Base-by-base conservation (phyloP, 2,329 filamentous ascomycete genomes). In the Trichoderma sp. region DNA sequence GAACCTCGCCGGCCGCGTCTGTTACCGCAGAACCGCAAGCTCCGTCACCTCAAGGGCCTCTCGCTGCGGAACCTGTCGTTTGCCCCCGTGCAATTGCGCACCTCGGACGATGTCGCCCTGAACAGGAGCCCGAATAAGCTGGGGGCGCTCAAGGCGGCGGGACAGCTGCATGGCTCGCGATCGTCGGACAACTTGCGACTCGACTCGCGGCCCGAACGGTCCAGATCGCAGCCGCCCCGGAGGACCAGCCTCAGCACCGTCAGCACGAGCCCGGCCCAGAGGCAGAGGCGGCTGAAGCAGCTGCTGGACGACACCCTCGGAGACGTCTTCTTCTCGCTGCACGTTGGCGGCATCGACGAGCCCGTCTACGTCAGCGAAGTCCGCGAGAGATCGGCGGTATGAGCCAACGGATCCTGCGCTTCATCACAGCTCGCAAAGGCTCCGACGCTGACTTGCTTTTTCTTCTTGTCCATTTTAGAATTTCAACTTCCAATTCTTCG, bases 311-410 rank as follows among this genome's bases (percentile, higher is more conserved):
- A 84, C 72, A 85, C 88, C 61, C 89, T 95, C 79, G 92, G 90
- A n/a, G 91, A 97, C 79, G 89, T 90, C 17, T 97, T 97, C 84
- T 95, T 97, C 78, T 92, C 92, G 3, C 76, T 97, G 61, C 94
- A 97, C 77, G 86, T 89, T 54, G 81, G 86, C 1, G 86, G 81
- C 4, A 79, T 88, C 61, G 79, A 84, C 56, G 89, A 92, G 17
- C 93, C 94, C 0, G 81, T 97, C n/a, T 97, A 97, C 77, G 87
- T 97, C 73, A 97, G 93, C 75, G 94, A 98, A 79, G 84, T 91
- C 25, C 86, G 89, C 32, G 86, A 91, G 72, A 88, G 89, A 74
- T 89, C 92, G n/a, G 93, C 93, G 79, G 84, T 87, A 79, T 69
- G 77, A 68, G 32, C 61, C 35, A 61, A 6, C 35, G 45, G 50